phyloP scores from a whole-genome alignment of 495 filamentous ascomycete genomes.

The Cenococcum geophilum region DNA sequence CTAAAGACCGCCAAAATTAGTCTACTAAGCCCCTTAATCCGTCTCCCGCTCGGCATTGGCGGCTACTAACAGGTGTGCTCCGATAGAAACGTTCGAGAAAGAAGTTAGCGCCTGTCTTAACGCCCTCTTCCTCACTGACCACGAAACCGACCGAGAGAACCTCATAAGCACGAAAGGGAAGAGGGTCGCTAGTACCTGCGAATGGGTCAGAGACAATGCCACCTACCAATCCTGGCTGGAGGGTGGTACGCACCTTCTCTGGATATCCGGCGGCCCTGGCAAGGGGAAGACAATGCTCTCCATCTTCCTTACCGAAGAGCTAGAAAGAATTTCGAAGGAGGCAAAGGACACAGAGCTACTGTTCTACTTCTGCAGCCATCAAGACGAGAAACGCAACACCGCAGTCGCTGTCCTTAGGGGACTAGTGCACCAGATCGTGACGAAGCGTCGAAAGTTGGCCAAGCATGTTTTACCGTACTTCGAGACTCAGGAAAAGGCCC shows the following conservation, averaged over 20 bases:
- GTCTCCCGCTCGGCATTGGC: too few species aligned
- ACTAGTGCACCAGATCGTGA: slow-evolving; percentile 37
- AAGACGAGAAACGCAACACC: slow-evolving; percentile 45
- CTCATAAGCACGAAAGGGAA: slow-evolving; percentile 15
- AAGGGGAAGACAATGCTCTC: slow-evolving; percentile 50
- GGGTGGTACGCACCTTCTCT: slow-evolving; percentile 36
- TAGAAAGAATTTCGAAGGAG: slow-evolving; percentile 29
- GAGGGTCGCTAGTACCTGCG: slow-evolving; percentile 42
- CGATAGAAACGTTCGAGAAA: too few species aligned
- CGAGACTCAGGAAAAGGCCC: not conserved
- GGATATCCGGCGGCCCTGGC: slow-evolving; percentile 46
- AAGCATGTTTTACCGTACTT: slow-evolving; percentile 13
- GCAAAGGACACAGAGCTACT: slow-evolving; percentile 29
- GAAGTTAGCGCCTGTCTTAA: not conserved
- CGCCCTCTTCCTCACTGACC: slow-evolving; percentile 7
- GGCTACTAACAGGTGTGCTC: too few species aligned
- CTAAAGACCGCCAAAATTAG: too few species aligned
- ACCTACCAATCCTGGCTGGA: slow-evolving; percentile 42
- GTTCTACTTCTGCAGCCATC: slow-evolving; percentile 45
- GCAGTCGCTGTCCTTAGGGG: slow-evolving; percentile 42
- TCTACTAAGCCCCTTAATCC: too few species aligned
- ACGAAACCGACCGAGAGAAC: slow-evolving; percentile 7
- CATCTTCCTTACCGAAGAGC: slow-evolving; percentile 43
- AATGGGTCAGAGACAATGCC: slow-evolving; percentile 43
- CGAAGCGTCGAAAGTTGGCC: slow-evolving; percentile 26